A percentile compares a stretch with the other conserved stretches of the same genome.
phyloP scores from a whole-genome alignment of 176 grass and related monocot genomes.

The Avena atlantica region DNA sequence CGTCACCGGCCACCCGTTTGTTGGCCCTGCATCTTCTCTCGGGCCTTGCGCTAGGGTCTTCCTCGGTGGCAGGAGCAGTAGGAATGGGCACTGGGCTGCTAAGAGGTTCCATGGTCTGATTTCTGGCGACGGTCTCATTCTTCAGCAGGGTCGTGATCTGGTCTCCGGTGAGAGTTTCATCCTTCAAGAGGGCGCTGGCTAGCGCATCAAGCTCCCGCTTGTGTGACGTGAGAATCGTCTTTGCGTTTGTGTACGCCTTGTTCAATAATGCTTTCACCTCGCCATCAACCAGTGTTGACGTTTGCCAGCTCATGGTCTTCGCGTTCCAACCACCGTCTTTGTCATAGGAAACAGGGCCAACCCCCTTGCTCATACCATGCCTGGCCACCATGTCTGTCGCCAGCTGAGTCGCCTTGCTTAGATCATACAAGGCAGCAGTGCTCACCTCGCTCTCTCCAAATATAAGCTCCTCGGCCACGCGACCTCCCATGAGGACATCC shows the following conservation, averaged over 20 bases:
- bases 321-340: not conserved
- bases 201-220: not conserved
- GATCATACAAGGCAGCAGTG: not conserved
- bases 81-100: too few relatives aligned
- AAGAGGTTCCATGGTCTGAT: not conserved
- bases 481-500: not conserved
- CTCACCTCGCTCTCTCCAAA: not conserved
- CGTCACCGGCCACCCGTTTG: not conserved
- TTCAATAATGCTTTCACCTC: slow-evolving; percentile 2
- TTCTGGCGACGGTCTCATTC: not conserved
- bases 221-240: not conserved
- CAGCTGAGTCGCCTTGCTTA: not conserved
- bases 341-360: not conserved
- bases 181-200: not conserved
- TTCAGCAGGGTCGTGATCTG: not conserved
- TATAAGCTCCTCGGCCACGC: slow-evolving; percentile 16
- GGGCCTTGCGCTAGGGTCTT: not conserved
- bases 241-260: not conserved
- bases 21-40: not conserved
- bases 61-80: not conserved
- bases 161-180: not conserved
- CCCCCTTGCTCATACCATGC: slow-evolving; percentile 6
- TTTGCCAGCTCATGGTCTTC: not conserved
- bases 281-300: not conserved
- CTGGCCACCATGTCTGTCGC: not conserved